A percentile compares a stretch with the other conserved stretches of the same genome.
phyloP scores from a whole-genome alignment of 257 asterid genomes.

The Nicotiana benthamiana region DNA sequence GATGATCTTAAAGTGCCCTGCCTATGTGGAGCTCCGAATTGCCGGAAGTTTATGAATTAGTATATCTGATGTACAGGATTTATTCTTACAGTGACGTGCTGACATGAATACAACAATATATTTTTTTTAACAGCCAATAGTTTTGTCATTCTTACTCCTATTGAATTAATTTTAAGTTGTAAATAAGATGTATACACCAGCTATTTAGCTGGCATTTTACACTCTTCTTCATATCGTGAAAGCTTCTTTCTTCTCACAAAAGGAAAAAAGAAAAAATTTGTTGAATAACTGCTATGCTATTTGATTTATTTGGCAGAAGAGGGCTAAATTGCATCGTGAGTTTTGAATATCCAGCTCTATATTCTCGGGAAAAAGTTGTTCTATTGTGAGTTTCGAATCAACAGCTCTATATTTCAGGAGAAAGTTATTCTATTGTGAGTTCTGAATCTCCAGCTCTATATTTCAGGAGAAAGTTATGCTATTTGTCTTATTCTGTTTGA shows the following conservation, averaged over 20 bases:
- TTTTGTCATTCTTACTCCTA: neutral
- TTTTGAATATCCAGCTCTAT: neutral
- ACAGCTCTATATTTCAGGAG: neutral
- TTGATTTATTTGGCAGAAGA: neutral
- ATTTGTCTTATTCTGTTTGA: neutral
- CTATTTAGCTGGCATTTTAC: conserved; percentile 1
- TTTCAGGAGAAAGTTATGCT: neutral
- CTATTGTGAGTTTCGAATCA: neutral
- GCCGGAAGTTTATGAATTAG: conserved; percentile 78
- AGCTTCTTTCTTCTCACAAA: neutral
- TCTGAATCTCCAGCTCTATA: neutral
- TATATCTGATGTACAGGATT: conserved; percentile 11
- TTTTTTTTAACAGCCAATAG: neutral
- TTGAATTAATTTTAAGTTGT: neutral
- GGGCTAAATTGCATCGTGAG: neutral
- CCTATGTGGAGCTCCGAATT: conserved; percentile 66
- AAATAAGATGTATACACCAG: neutral
- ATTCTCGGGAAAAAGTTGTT: neutral
- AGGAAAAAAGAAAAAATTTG: neutral
- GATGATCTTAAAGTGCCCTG: conserved; percentile 93
- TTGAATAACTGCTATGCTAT: neutral
- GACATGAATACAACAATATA: neutral
- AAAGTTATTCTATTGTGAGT: neutral
- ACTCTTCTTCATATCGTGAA: neutral
- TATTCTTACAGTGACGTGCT: conserved; percentile 5